phyloP scores from a whole-genome alignment of 441 rosid species.

The Erodium chrysanthum region DNA sequence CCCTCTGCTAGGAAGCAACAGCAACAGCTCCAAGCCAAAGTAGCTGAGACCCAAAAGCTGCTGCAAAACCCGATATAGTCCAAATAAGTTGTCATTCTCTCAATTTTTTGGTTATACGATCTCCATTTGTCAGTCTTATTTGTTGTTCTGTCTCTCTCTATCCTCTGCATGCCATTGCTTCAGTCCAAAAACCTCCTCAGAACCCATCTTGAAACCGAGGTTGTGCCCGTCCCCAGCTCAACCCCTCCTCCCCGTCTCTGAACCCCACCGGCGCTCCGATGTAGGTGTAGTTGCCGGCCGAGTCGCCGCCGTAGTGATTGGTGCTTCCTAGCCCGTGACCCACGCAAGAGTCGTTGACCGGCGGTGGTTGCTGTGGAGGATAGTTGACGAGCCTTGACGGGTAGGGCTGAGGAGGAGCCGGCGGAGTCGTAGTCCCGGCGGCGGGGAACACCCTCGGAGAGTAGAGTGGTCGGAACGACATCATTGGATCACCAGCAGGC shows the following conservation, averaged over 20 bases:
- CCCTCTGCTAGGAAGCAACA: too few relatives aligned
- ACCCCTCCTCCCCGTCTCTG: constrained; percentile 31
- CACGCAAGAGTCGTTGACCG: constrained; percentile 39
- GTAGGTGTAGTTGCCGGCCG: constrained; percentile 50
- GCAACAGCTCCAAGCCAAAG: too few relatives aligned
- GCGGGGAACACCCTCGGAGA: constrained; percentile 47
- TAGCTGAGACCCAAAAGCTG: too few relatives aligned
- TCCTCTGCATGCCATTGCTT: too few relatives aligned
- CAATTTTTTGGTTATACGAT: too few relatives aligned
- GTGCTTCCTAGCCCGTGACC: constrained; percentile 39
- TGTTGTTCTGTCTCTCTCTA: too few relatives aligned
- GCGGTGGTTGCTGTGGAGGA: background rate
- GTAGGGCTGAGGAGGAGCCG: constrained; percentile 22
- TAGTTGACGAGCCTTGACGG: constrained; percentile 34
- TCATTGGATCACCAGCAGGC: constrained; percentile 19
- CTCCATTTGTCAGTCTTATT: too few relatives aligned
- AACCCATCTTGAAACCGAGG: constrained; percentile 41
- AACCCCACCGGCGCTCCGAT: constrained; percentile 64
- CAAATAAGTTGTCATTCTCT: too few relatives aligned
- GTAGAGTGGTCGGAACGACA: constrained; percentile 41
- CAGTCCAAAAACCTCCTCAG: too few relatives aligned
- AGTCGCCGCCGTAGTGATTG: constrained; percentile 17
- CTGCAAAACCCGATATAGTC: too few relatives aligned
- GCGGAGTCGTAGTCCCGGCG: background rate
- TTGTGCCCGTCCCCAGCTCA: constrained; percentile 27